A percentile compares a stretch with the other conserved stretches of the same genome.
These are phyloP conservation scores for Drosera capensis DNA, from an alignment of 148 eudicot genomes.

Conservation along the genomic window DNA sequence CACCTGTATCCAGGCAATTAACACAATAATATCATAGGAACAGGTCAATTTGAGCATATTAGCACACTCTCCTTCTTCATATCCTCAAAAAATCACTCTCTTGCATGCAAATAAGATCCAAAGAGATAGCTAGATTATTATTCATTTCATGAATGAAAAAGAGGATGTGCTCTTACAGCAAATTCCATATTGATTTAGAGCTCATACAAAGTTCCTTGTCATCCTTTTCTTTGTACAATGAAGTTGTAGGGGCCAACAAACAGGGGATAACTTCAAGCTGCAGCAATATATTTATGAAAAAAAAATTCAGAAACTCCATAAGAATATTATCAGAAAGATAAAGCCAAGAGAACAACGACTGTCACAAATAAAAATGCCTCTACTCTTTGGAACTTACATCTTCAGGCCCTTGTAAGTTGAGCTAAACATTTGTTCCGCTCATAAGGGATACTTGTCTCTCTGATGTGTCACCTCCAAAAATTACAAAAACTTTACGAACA, in stretches of 20 bases:
- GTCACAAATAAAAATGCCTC: neutral
- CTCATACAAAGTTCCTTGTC: slow-evolving; percentile 19
- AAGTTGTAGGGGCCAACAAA: slow-evolving; percentile 49
- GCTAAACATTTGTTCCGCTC: slow-evolving; percentile 97
- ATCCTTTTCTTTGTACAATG: slow-evolving; percentile 15
- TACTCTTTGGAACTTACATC: slow-evolving; percentile 43
- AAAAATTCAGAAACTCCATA: no score
- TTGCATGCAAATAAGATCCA: neutral
- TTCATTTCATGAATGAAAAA: neutral
- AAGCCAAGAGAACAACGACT: neutral
- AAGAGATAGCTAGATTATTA: neutral
- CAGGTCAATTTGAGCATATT: no score
- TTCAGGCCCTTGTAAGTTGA: slow-evolving; percentile 52
- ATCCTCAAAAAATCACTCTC: no score
- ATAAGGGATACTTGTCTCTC: slow-evolving; percentile 90
- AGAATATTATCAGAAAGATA: no score
- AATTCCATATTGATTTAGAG: slow-evolving; percentile 58
- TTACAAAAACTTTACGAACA: slow-evolving; percentile 48
- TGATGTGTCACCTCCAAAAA: slow-evolving; percentile 90
- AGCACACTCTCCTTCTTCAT: no score
- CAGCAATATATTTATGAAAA: neutral
- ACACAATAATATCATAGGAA: neutral
- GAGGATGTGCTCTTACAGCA: slow-evolving; percentile 53
- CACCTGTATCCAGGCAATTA: slow-evolving; percentile 29
- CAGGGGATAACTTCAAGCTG: slow-evolving; percentile 82